These are phyloP conservation scores for Pisolithus marmoratus DNA, from an alignment of 768 basidiomycete genomes.

Conservation along the genomic window DNA sequence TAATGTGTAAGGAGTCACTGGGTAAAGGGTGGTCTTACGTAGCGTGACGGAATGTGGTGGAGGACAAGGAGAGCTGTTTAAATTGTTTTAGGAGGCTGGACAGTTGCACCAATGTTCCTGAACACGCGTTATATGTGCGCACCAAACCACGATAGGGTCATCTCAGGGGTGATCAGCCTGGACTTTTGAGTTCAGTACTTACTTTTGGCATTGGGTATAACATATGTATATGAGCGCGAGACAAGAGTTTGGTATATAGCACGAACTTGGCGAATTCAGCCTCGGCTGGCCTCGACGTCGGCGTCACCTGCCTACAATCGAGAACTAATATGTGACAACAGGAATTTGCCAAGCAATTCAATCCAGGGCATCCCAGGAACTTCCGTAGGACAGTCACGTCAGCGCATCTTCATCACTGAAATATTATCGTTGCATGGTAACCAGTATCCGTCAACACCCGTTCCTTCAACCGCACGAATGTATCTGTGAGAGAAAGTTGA, in stretches of 20 bases:
- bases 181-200: not conserved
- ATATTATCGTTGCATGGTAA: not conserved
- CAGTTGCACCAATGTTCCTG: not conserved
- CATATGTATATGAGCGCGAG: too few relatives aligned
- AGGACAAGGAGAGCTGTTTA: not conserved
- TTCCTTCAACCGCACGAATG: constrained; percentile 17
- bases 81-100: not conserved
- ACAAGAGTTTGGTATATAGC: too few relatives aligned
- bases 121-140: too few relatives aligned
- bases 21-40: not conserved
- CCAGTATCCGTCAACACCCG: not conserved
- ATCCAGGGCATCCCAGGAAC: too few relatives aligned
- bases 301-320: too few relatives aligned
- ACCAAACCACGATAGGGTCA: too few relatives aligned
- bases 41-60: not conserved
- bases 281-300: too few relatives aligned
- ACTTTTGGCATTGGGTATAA: not conserved
- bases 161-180: too few relatives aligned
- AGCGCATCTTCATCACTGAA: not conserved
- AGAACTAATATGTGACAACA: too few relatives aligned
- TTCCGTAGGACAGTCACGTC: too few relatives aligned
- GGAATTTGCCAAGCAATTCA: too few relatives aligned
- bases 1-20: constrained; percentile 8
- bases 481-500: constrained; percentile 10
- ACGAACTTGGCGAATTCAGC: too few relatives aligned